Evolutionary conservation across 305 asterid genomes (phyloP).

Genomic region (Fraxinus floribunda): DNA sequence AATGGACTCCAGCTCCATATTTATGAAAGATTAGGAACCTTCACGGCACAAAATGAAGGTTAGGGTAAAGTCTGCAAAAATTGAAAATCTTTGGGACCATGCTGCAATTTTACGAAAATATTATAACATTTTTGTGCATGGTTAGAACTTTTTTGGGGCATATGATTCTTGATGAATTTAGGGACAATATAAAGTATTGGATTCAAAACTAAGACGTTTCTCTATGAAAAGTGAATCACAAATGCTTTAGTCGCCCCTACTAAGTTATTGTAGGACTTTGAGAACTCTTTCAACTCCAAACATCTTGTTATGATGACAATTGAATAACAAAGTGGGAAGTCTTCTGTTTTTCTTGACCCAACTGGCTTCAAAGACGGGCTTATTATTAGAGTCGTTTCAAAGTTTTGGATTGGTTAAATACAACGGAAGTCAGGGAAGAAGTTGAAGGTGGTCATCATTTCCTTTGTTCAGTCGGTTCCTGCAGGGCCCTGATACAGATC

Average conservation of each 20-base stretch:
- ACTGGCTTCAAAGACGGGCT: not conserved
- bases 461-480: constrained; percentile 86
- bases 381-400: not conserved
- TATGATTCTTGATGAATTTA: not conserved
- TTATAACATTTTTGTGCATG: not conserved
- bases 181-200: not conserved
- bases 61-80: not conserved
- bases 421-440: constrained; percentile 23
- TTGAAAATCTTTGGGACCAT: too few species aligned
- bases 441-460: constrained; percentile 25
- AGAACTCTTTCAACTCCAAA: not conserved
- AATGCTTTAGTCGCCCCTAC: not conserved
- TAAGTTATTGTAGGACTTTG: not conserved
- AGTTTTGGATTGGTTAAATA: not conserved
- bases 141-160: not conserved
- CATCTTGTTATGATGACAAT: not conserved
- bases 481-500: constrained; percentile 93
- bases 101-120: not conserved
- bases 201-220: not conserved
- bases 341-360: not conserved
- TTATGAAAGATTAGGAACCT: too few species aligned
- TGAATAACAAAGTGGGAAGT: not conserved
- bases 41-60: too few species aligned
- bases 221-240: not conserved
- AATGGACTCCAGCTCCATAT: too few species aligned